Evolutionary conservation across 140 eudicot species (phyloP).

Genomic region (Flaveria floridana): DNA sequence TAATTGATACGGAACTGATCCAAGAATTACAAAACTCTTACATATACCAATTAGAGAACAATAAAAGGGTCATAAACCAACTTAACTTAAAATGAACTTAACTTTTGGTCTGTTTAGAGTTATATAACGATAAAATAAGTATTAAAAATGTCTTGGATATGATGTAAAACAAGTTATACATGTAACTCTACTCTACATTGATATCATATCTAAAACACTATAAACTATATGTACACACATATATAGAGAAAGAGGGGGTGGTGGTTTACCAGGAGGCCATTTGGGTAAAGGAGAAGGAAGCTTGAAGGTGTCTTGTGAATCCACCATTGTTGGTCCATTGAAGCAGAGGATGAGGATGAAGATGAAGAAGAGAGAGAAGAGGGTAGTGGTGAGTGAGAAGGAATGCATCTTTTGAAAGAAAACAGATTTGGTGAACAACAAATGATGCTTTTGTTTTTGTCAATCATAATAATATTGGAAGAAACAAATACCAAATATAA

Average conservation of each 20-base stretch:
- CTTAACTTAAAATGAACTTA: not conserved
- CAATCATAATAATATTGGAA: slow-evolving; percentile 5
- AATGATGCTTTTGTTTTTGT: slow-evolving; percentile 20
- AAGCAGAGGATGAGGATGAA: slow-evolving; percentile 6
- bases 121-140: not conserved
- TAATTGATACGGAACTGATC: not conserved
- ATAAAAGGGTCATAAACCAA: not conserved
- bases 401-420: slow-evolving; percentile 24
- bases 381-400: slow-evolving; percentile 13
- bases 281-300: slow-evolving; percentile 35
- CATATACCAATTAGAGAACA: not conserved
- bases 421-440: slow-evolving; percentile 33
- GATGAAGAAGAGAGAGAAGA: slow-evolving; percentile 20
- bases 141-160: not conserved
- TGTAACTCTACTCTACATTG: not conserved
- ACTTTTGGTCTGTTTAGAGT: not conserved
- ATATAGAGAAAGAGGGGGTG: not conserved
- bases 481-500: slow-evolving; percentile 22
- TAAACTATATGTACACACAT: not conserved
- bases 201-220: not conserved
- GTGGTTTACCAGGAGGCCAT: slow-evolving; percentile 33
- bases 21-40: not conserved
- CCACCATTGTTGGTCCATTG: slow-evolving; percentile 36
- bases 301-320: slow-evolving; percentile 25
- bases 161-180: not conserved